Base-by-base conservation (phyloP, 1,139 yeast species). In the Pichia kudriavzevii region DNA sequence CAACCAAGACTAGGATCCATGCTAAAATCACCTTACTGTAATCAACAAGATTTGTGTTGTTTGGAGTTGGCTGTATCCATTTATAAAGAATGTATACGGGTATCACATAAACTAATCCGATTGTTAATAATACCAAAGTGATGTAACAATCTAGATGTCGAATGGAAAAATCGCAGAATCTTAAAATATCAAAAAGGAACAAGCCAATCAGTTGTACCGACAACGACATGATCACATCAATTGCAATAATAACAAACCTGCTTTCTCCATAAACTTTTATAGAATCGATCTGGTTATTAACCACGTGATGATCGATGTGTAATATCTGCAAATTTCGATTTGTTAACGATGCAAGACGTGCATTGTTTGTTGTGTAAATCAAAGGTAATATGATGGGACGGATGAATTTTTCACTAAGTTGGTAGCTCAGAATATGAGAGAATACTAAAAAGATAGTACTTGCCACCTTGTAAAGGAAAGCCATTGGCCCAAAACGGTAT, bases 161-260 rank as follows among this genome's bases (percentile, higher is more conserved):
- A 3, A 50, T 32, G 2, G 39, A 32, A 7, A 33, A 30, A 32
- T 48, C 43, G 9, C 49, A 41, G 9, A 50, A 32, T 9, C 43
- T 37, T 10, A 45, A 30, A 19, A 54, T 48, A 28, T 56, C 60
- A 28, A 47, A 41, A 11, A 56, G 36, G 15, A 55, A 53, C 17
- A 56, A 34, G 14, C 32, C 43, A 4, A 52, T 46, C 13, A 53
- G 36, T 26, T 53, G 51, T 11, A 54, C 32, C 10, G 52, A 46
- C 8, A 53, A 41, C 4, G 58, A 46, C 12, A 49, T 34, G 4
- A 53, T 40, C 9, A 48, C 10, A 30, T 50, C 44, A 35, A 55
- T 50, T 11, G 47, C 25, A 2, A 42, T 13, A 20, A 39, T 36
- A n/a, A 41, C 28, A 10, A n/a, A 22, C n/a, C n/a, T n/a, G n/a